Conservation (phyloP, 2,329 filamentous ascomycete genomes). For the Ambrosiella xylebori region DNA sequence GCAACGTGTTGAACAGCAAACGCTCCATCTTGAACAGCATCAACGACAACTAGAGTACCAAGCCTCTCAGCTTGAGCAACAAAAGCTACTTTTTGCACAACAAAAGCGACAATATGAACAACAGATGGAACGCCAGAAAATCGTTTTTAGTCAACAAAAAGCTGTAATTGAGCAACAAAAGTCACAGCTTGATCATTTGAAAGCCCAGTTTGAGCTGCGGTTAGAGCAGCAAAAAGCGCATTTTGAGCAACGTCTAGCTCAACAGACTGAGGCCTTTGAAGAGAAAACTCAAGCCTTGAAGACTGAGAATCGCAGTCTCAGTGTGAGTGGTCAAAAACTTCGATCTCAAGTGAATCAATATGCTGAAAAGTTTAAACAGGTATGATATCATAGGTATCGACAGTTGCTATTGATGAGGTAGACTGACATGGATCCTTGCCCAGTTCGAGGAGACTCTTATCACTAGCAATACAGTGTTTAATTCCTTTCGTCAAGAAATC, state of each 20-base stretch:
- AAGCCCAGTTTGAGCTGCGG: background rate
- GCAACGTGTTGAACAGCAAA: background rate
- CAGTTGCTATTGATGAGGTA: background rate
- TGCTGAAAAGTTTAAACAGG: slow-evolving; percentile 99
- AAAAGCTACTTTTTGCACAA: background rate
- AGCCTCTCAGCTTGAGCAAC: background rate
- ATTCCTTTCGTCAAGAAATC: slow-evolving; percentile 97
- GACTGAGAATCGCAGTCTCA: slow-evolving; percentile 83
- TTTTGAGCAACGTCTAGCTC: background rate
- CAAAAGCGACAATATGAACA: background rate
- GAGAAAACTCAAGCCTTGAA: slow-evolving; percentile 71
- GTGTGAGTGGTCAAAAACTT: slow-evolving; percentile 86
- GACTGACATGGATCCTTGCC: slow-evolving; percentile 11
- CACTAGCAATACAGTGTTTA: slow-evolving; percentile 92
- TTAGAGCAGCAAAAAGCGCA: background rate
- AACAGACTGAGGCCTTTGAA: slow-evolving; percentile 57
- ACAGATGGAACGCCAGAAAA: background rate
- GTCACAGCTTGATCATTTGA: background rate
- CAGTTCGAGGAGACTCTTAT: slow-evolving; percentile 97
- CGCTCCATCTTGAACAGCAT: background rate
- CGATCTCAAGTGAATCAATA: slow-evolving; percentile 94
- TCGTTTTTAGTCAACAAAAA: background rate
- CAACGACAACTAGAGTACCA: background rate
- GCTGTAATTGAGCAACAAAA: background rate
- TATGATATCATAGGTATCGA: slow-evolving; percentile 27